A percentile compares a stretch with the other conserved stretches of the same genome.
phyloP scores from a whole-genome alignment of 305 asterid species.

The Withania somnifera region DNA sequence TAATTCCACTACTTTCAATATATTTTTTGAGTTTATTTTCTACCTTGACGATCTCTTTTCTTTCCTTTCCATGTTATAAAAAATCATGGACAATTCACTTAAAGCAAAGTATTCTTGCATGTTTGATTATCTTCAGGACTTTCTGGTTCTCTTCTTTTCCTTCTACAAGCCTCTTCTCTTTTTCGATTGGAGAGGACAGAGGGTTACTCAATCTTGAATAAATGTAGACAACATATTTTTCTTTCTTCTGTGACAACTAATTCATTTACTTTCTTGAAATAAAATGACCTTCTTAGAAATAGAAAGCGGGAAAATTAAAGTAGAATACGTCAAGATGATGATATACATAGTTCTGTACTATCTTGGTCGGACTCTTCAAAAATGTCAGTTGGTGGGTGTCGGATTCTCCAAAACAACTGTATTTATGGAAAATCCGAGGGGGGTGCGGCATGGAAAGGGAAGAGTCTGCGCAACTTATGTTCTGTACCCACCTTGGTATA shows the following conservation, averaged over 20 bases:
- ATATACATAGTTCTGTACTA: no score
- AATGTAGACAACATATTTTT: background rate
- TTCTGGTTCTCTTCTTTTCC: background rate
- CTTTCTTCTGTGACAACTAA: background rate
- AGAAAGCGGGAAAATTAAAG: background rate
- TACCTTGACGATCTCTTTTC: background rate
- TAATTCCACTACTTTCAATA: slow-evolving; percentile 10
- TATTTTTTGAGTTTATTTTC: background rate
- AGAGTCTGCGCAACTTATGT: no score
- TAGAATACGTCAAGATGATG: background rate
- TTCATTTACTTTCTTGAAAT: background rate
- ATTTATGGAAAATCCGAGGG: no score
- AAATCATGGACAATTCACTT: background rate
- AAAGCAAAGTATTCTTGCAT: background rate
- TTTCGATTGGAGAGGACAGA: background rate
- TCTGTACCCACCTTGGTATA: background rate
- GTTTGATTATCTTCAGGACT: background rate
- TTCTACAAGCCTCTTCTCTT: background rate
- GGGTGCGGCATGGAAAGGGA: no score
- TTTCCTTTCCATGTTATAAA: background rate
- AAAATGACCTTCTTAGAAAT: background rate
- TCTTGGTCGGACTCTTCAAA: no score
- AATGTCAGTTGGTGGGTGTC: no score
- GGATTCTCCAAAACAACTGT: no score
- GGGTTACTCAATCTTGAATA: background rate